Conservation (phyloP, 495 filamentous ascomycete species). For the Baudoinia panamericana region DNA sequence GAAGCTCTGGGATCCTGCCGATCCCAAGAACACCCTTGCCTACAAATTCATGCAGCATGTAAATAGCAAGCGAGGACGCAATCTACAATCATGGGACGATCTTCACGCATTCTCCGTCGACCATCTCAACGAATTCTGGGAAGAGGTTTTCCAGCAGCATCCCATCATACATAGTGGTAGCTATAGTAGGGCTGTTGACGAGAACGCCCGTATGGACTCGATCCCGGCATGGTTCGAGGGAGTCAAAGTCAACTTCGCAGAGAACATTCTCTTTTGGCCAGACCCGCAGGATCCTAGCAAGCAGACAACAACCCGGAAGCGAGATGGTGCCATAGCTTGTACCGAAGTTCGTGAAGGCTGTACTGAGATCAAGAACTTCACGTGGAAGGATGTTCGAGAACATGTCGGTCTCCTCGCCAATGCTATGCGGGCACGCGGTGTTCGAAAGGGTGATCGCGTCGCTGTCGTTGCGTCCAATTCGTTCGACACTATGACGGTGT, state of each 20-base stretch:
- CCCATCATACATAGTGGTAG: slow-evolving; percentile 43
- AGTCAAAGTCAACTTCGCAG: slow-evolving; percentile 48
- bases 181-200: slow-evolving; percentile 42
- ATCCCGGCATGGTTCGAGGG: slow-evolving; percentile 59
- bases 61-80: slow-evolving; percentile 20
- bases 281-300: slow-evolving; percentile 23
- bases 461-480: slow-evolving; percentile 59
- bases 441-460: slow-evolving; percentile 56
- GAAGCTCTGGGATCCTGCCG: slow-evolving; percentile 31
- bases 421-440: slow-evolving; percentile 50
- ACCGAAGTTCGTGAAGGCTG: slow-evolving; percentile 63
- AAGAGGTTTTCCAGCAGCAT: slow-evolving; percentile 44
- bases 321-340: slow-evolving; percentile 52
- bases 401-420: slow-evolving; percentile 43
- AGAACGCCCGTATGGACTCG: slow-evolving; percentile 50
- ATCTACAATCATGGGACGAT: slow-evolving; percentile 46
- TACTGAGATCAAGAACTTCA: slow-evolving; percentile 41
- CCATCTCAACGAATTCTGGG: slow-evolving; percentile 50
- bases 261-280: slow-evolving; percentile 47
- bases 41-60: slow-evolving; percentile 27
- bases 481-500: slow-evolving; percentile 56
- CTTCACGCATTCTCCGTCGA: slow-evolving; percentile 51
- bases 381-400: slow-evolving; percentile 48
- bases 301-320: slow-evolving; percentile 43
- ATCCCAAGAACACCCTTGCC: slow-evolving; percentile 25